These are phyloP conservation scores for Dalbergia oliveri DNA, from an alignment of 306 rosid genomes.

Conservation along the genomic window DNA sequence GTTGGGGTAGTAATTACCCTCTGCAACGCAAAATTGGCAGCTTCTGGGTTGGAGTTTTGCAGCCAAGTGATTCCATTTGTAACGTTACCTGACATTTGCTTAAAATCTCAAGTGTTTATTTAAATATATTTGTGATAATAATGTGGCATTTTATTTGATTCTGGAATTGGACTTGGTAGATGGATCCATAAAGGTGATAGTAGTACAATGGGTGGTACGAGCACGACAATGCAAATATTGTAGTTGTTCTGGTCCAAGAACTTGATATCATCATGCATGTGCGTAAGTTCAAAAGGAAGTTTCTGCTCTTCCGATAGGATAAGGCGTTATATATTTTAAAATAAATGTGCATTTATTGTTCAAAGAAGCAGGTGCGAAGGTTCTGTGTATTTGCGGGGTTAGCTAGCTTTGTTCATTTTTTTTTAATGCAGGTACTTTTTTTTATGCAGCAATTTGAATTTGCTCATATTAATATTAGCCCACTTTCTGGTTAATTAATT, in stretches of 20 bases:
- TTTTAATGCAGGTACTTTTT: too few relatives aligned
- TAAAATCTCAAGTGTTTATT: conserved; percentile 1
- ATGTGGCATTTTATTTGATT: background rate
- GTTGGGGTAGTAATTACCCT: conserved; percentile 43
- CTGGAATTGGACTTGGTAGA: conserved; percentile 24
- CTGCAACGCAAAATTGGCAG: conserved; percentile 55
- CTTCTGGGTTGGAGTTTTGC: conserved; percentile 48
- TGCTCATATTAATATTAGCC: background rate
- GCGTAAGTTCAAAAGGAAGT: background rate
- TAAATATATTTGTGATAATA: background rate
- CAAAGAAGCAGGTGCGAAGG: background rate
- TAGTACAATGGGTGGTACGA: background rate
- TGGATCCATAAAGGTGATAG: background rate
- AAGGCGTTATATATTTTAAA: background rate
- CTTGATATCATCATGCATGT: background rate
- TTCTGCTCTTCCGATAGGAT: background rate
- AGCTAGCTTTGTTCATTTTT: background rate
- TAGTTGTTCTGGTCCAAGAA: background rate
- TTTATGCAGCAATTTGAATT: background rate
- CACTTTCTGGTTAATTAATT: background rate
- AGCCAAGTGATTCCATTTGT: conserved; percentile 49
- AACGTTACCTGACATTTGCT: conserved; percentile 36
- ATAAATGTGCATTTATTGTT: background rate
- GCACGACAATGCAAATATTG: background rate
- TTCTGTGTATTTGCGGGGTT: background rate